These are phyloP conservation scores for Knoxdaviesia proteae DNA, from an alignment of 2,329 filamentous ascomycete species.

Conservation along the genomic window DNA sequence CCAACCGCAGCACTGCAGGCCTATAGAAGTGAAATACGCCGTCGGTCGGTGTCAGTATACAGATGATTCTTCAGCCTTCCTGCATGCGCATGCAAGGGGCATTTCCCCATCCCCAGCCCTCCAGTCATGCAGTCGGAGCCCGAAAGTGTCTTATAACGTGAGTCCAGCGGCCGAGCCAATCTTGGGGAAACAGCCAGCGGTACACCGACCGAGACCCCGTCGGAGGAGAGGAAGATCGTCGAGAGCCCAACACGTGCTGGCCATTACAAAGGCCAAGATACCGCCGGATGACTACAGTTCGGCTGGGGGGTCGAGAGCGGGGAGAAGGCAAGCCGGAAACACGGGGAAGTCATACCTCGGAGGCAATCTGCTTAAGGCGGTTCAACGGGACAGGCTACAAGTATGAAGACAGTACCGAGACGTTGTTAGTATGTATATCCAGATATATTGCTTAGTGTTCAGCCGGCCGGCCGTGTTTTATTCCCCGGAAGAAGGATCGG, in stretches of 20 bases:
- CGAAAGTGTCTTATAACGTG: too few species aligned
- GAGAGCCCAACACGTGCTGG: too few species aligned
- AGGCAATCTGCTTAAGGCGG: conserved; percentile 67
- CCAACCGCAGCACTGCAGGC: conserved; percentile 66
- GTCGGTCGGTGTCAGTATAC: neutral
- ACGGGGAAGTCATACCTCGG: conserved; percentile 39
- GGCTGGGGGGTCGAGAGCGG: neutral
- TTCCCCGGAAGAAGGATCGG: too few species aligned
- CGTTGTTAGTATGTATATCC: conserved; percentile 1
- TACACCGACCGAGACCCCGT: too few species aligned
- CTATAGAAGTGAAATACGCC: conserved; percentile 19
- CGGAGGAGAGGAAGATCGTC: too few species aligned
- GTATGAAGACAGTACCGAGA: neutral
- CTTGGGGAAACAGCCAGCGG: too few species aligned
- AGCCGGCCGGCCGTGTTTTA: too few species aligned
- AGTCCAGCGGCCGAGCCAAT: too few species aligned
- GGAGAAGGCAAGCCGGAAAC: neutral
- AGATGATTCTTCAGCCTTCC: neutral
- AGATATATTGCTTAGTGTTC: neutral
- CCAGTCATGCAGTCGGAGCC: too few species aligned
- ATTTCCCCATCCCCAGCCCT: too few species aligned
- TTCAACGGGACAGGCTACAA: conserved; percentile 54
- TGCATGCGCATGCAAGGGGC: too few species aligned
- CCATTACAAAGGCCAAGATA: too few species aligned
- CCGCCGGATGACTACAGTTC: neutral